Evolutionary conservation across 495 filamentous ascomycete genomes (phyloP), one percentile per base, ranked within the genome.

Genomic region (Hypoxylon rickii): DNA sequence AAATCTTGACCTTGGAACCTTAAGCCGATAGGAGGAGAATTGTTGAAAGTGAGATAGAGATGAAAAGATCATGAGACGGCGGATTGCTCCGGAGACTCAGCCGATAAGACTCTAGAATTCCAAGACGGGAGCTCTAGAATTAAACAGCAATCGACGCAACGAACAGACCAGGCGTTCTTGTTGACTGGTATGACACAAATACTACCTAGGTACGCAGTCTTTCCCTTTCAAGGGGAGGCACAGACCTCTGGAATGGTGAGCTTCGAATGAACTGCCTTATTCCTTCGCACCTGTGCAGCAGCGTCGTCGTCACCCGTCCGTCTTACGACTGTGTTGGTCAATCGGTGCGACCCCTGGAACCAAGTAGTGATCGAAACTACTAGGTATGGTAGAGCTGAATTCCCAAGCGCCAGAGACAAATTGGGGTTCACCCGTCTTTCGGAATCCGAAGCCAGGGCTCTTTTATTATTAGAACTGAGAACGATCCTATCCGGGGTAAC

Each of bases 391-490:
- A 29, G 24, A 29, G 24, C 51, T 31, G 26, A 39, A 44, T 10
- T 46, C 22, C 43, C 18, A 37, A 45, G 34, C 19, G 41, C 40
- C 44, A 61, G 24, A 48, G 17, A n/a, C 40, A 6, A 44, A 44
- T 37, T 38, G 32, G 44, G 56, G 49, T 12, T 43, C 40, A 29
- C 38, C 13, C 36, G 17, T 24, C 21, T 10, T 22, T 17, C 42
- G 39, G 29, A 10, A 45, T 40, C 51, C 51, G 21, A 49, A 42
- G 39, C 48, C 32, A 51, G 45, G 32, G 54, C 32, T 38, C 39
- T 39, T 54, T 55, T 61, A 61, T 61, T 55, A 61, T 51, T 61
- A 61, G 58, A 61, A 61, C 58, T 32, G 29, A 12, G 40, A 50
- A 17, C 31, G 32, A 36, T 55, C 24, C 42, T 19, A 40, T 54